These are phyloP conservation scores for Lentinula raphanica DNA, from an alignment of 768 basidiomycete species.

Conservation along the genomic window DNA sequence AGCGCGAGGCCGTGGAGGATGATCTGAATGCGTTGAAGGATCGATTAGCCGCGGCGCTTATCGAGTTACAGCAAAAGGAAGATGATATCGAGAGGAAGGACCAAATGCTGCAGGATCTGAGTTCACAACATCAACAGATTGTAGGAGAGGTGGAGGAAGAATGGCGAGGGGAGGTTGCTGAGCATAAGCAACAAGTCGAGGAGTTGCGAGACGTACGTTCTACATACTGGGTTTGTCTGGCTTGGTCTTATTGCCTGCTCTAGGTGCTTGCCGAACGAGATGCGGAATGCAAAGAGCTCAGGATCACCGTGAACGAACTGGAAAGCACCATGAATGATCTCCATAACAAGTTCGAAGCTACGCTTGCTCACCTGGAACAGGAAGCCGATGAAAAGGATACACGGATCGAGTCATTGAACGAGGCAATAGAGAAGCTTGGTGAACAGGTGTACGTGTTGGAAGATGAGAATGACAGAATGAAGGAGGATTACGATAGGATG, in stretches of 20 bases:
- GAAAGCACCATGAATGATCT: constrained; percentile 68
- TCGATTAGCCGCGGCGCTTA: constrained; percentile 72
- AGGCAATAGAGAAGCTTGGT: constrained; percentile 75
- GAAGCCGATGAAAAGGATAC: constrained; percentile 77
- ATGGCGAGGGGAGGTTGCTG: constrained; percentile 86
- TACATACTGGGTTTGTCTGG: background rate
- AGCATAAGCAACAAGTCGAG: constrained; percentile 71
- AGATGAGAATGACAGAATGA: constrained; percentile 75
- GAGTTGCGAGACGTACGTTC: constrained; percentile 67
- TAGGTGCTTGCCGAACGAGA: constrained; percentile 78
- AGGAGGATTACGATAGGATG: constrained; percentile 62
- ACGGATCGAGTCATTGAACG: constrained; percentile 67
- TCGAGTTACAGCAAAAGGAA: constrained; percentile 82
- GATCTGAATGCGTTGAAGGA: constrained; percentile 70
- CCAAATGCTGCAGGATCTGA: constrained; percentile 72
- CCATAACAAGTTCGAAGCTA: constrained; percentile 69
- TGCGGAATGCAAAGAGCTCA: constrained; percentile 69
- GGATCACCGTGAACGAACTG: constrained; percentile 68
- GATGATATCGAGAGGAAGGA: constrained; percentile 80
- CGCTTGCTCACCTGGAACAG: constrained; percentile 68
- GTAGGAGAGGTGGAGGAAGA: constrained; percentile 73
- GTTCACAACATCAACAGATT: constrained; percentile 67
- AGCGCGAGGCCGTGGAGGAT: constrained; percentile 75
- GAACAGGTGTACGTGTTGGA: constrained; percentile 82
- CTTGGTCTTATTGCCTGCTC: constrained; percentile 10